Base-by-base conservation (phyloP, 2,329 filamentous ascomycete species). In the Calonectria ilicicola region DNA sequence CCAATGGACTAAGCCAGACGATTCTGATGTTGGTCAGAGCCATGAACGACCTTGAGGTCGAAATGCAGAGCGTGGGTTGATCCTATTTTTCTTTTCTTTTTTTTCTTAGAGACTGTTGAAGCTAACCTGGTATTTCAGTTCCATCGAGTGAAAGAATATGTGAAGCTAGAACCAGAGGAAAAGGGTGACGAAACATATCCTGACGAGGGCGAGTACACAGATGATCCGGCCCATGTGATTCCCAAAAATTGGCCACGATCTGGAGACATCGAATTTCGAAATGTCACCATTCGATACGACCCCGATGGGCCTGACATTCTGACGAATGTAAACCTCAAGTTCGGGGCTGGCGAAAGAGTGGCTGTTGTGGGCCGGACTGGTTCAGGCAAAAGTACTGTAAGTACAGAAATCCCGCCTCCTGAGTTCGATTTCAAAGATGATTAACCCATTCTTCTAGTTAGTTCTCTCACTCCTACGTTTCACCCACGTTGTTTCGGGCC, bases 291-390 rank as follows among this genome's bases (percentile, higher is more conserved):
- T 42, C 85, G 87, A 53, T 89, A 89, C 75, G 81, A 87, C 70
- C 68, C 83, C 32, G 81, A 88, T 70, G 82, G 87, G 21, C 83
- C 85, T 58, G 84, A 89, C 67, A 87, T 90, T 49, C 82, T 90
- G 21, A 87, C 87, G 27, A 81, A 88, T 40, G 81, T 90, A 65
- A 89, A 85, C 72, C 83, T 90, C 53, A 85, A 84, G 40, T 88
- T 90, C 73, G 85, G 84, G 15, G 93, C 93, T 0, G 94, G 95
- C 1, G 93, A 94, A 67, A 93, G 93, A 64, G 94, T 94, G 1
- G 95, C 94, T 0, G 88, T 98, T 23, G 93, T 96, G 14, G 95
- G 95, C 2, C 91, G 95, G 12, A 97, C 95, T 0, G 92, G 94
- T 0, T 95, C 93, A 5, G 95, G 95, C 4, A 98, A 98, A 83